Percentiles rank a stretch among this genome's conserved stretches.
Conservation (phyloP, 2,329 filamentous ascomycete species). For the Penicillium hordei region DNA sequence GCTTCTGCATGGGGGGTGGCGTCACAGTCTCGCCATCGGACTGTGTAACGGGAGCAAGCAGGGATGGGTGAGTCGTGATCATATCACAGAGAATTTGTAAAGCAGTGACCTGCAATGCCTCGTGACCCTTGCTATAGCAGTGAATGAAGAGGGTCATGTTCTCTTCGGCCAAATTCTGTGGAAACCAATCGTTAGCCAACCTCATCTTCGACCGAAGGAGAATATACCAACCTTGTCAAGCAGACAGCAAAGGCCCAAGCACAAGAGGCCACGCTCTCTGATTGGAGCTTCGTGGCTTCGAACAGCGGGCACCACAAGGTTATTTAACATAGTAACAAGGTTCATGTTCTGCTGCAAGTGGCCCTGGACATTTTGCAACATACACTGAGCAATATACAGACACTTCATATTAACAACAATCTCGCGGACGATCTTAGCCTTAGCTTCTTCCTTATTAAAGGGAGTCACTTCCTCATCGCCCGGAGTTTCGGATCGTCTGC, state of each 20-base stretch:
- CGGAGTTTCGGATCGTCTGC: slow-evolving; percentile 46
- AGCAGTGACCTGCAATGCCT: slow-evolving; percentile 83
- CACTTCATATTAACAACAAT: slow-evolving; percentile 99
- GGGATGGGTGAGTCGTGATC: slow-evolving; percentile 79
- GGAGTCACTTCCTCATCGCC: slow-evolving; percentile 58
- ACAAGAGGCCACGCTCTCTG: slow-evolving; percentile 83
- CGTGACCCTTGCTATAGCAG: slow-evolving; percentile 91
- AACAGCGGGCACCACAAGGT: slow-evolving; percentile 90
- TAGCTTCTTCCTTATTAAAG: slow-evolving; percentile 58
- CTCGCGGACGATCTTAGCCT: slow-evolving; percentile 71
- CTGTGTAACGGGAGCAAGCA: slow-evolving; percentile 60
- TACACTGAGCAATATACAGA: slow-evolving; percentile 93
- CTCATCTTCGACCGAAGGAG: neutral
- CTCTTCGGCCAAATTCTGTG: slow-evolving; percentile 76
- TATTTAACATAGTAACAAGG: slow-evolving; percentile 97
- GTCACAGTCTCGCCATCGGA: slow-evolving; percentile 52
- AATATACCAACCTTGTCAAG: slow-evolving; percentile 67
- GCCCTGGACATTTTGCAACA: slow-evolving; percentile 88
- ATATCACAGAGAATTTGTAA: slow-evolving; percentile 93
- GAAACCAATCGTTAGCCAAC: slow-evolving; percentile 14
- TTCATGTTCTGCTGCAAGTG: slow-evolving; percentile 86
- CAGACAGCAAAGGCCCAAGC: slow-evolving; percentile 85
- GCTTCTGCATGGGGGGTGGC: slow-evolving; percentile 52
- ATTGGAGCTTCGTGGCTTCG: slow-evolving; percentile 90
- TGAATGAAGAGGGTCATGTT: slow-evolving; percentile 93